These are phyloP conservation scores for Sporisorium reilianum DNA, from an alignment of 1,284 basidiomycete species.

Conservation along the genomic window DNA sequence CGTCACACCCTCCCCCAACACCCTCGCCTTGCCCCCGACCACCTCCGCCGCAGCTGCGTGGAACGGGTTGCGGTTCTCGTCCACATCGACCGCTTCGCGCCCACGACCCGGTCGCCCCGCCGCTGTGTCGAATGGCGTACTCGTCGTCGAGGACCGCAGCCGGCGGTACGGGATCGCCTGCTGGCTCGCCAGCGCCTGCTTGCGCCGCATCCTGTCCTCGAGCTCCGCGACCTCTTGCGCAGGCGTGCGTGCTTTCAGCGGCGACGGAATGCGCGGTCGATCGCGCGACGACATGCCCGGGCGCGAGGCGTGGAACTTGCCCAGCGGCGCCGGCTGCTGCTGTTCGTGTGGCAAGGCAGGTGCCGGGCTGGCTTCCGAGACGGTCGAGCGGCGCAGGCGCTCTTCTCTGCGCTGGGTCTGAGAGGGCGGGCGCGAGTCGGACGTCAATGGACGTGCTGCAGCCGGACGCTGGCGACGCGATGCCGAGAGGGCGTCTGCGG, in stretches of 20 bases:
- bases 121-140: conserved; percentile 21
- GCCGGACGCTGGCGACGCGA: neutral
- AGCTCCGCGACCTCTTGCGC: conserved; percentile 25
- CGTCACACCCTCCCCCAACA: neutral
- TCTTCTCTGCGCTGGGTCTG: conserved; percentile 10
- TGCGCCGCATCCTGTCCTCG: conserved; percentile 1
- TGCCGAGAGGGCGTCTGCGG: neutral
- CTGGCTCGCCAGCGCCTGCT: conserved; percentile 7
- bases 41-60: neutral
- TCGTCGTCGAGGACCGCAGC: conserved; percentile 18
- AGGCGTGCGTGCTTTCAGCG: conserved; percentile 32
- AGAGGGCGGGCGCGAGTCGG: conserved; percentile 1
- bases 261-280: conserved; percentile 43
- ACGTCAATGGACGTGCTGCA: conserved; percentile 8
- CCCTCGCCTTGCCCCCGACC: neutral
- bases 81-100: neutral
- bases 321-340: neutral
- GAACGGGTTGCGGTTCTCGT: conserved; percentile 37
- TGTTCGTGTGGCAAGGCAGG: neutral
- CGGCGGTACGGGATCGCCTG: conserved; percentile 29
- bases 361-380: conserved; percentile 15
- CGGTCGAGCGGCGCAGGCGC: conserved; percentile 24
- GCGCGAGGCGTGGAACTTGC: conserved; percentile 19
- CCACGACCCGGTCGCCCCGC: conserved; percentile 1
- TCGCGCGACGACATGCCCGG: conserved; percentile 46